Percentiles rank a stretch among this genome's conserved stretches.
Evolutionary conservation across 176 grass and related monocot genomes (phyloP).

Genomic region (Hyparrhenia diplandra): DNA sequence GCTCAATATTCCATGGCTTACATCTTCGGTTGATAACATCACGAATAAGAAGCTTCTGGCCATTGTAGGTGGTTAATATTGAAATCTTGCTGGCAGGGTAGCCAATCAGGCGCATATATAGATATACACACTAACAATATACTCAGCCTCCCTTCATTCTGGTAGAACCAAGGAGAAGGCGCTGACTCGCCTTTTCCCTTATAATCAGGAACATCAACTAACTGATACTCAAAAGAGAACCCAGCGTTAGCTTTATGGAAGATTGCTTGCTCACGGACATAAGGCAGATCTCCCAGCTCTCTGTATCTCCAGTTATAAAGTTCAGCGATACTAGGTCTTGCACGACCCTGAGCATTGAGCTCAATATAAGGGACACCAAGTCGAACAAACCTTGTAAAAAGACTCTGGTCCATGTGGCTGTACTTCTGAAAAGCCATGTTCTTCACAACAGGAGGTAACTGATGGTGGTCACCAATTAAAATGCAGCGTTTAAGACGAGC

Average conservation of each 20-base stretch:
- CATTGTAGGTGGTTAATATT: constrained; percentile 97
- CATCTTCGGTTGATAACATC: constrained; percentile 94
- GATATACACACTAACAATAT: constrained; percentile 95
- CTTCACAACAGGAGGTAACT: constrained; percentile 94
- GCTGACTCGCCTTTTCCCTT: constrained; percentile 79
- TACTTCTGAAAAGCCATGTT: constrained; percentile 99
- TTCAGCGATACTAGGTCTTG: constrained; percentile 77
- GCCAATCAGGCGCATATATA: constrained; percentile 95
- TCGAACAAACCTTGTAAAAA: constrained; percentile 94
- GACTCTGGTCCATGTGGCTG: constrained; percentile 97
- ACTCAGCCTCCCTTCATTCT: constrained; percentile 98
- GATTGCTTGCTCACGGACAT: constrained; percentile 69
- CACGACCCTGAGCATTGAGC: constrained; percentile 96
- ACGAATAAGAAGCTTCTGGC: constrained; percentile 96
- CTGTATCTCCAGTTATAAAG: constrained; percentile 99
- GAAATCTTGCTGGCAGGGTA: constrained; percentile 93
- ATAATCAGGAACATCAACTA: constrained; percentile 95
- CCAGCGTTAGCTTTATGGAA: constrained; percentile 95
- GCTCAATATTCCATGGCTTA: constrained; percentile 81
- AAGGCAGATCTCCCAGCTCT: constrained; percentile 89
- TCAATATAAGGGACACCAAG: constrained; percentile 98
- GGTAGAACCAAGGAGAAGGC: constrained; percentile 98
- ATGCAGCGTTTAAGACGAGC: constrained; percentile 94
- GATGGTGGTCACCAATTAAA: constrained; percentile 97
- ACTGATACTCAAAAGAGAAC: constrained; percentile 92